Evolutionary conservation across 768 basidiomycete species (phyloP), one percentile per base, ranked within the genome.

Genomic region (Trametes elegans): DNA sequence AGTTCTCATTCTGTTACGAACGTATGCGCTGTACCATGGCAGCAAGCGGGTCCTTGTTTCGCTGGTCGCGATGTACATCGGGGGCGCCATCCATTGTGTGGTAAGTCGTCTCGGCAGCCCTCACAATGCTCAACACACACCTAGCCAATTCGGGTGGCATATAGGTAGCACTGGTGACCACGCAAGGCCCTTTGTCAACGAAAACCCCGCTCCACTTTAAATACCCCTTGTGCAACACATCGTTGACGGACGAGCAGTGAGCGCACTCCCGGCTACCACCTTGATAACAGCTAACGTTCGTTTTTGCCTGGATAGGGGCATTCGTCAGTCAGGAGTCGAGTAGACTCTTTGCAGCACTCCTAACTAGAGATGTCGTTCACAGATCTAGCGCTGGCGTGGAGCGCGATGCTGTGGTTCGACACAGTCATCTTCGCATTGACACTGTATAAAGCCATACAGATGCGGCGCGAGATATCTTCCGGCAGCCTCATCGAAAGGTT

Each of bases 1-100:
- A 65, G 66, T 55, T n/a, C 44, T 67, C 5, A 56, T 67, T 10
- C 18, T 57, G 9, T 52, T 64, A 39, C 62, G 66, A n/a, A 62
- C 64, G 11, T 66, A 63, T n/a, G 65, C 65, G 3, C 43, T 67
- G 19, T 66, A 66, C 46, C 36, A 56, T 24, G 51, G 65, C 36
- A 64, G 53, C 19, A 56, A 46, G 11, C 49, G 45, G 19, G 44
- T 67, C 16, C 49, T 66, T 9, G 29, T 26, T 1, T 7, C 47
- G 27, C 49, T 57, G n/a, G 23, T 51, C 10, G 34, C 34, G 28
- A 56, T 49, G 48, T 36, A 56, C n/a, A 18, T 56, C 14, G 55
- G 47, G 9, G 55, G 55, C 14, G 34, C 40, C 4, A 43, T 54
- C 5, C 53, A 54, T 26, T 54, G 49, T 41, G 44, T 57, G 19